Base-by-base conservation (phyloP, 306 rosid genomes). In the Oxytropis ochrocephala region DNA sequence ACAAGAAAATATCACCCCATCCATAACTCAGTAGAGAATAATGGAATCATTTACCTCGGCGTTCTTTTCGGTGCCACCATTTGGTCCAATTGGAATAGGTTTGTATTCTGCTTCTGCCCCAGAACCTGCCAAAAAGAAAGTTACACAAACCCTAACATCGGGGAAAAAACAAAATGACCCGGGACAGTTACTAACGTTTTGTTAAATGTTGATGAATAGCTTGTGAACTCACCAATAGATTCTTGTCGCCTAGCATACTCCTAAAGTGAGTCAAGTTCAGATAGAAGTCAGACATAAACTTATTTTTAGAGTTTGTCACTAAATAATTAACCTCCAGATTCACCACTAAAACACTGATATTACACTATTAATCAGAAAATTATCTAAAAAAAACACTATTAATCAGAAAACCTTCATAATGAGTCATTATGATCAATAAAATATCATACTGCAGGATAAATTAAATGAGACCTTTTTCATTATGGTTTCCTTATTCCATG, bases 81-180 rank as follows among this genome's bases (percentile, higher is more conserved):
- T 58, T 16, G 96, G 96, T 46, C 89, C 95, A 61, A 72, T 73
- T 8, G 99, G 85, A 75, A 94, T 96, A 70, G 87, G 79, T 69
- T 81, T 89, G 77, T 94, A 94, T 44, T 85, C 99, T 38, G 52
- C 90, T 67, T 75, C 96, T 41, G 41, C 73, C 21, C 78, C 88
- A 63, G 78, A n/a, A n/a, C n/a, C n/a, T n/a, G n/a, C n/a, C n/a
- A n/a, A n/a, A n/a, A n/a, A n/a, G n/a, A n/a, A n/a, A 75, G 30
- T 52, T 51, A 48, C n/a, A 57, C 13, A 75, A 17, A 18, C 11
- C 13, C 17, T 3, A 10, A 72, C 58, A 33, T 79, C 38, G 74
- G 66, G 10, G 5, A n/a, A 5, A 5, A 58, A 69, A 65, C 11
- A 62, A 43, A 32, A 57, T 12, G 33, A 43, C 24, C 11, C 19